These are phyloP conservation scores for Epichloe scottii DNA, from an alignment of 2,329 filamentous ascomycete genomes.

Conservation along the genomic window DNA sequence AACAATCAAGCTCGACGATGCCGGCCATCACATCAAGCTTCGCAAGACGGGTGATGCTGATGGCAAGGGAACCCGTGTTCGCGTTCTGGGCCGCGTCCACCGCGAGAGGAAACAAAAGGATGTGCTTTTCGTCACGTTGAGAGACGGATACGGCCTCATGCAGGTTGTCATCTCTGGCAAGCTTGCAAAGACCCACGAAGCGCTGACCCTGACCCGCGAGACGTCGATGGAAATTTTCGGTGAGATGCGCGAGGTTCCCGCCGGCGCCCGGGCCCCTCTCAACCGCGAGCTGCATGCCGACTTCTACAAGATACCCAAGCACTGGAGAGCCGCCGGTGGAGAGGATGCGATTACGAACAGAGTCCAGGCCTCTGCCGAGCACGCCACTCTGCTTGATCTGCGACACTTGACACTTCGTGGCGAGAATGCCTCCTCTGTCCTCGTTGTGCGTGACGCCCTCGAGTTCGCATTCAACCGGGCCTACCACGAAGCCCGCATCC, in stretches of 20 bases:
- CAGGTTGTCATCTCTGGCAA: constrained; percentile 47
- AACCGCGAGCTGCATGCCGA: constrained; percentile 83
- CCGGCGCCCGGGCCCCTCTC: constrained; percentile 66
- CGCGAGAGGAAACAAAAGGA: constrained; percentile 71
- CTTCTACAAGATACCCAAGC: constrained; percentile 67
- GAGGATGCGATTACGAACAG: constrained; percentile 86
- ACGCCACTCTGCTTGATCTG: constrained; percentile 58
- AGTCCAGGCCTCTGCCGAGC: constrained; percentile 42
- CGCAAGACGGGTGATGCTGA: constrained; percentile 25
- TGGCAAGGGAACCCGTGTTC: constrained; percentile 58
- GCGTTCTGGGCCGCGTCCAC: constrained; percentile 72
- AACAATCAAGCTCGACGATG: constrained; percentile 44
- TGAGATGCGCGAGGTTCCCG: constrained; percentile 71
- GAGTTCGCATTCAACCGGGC: constrained; percentile 69
- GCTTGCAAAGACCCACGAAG: constrained; percentile 84
- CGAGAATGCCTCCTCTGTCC: constrained; percentile 70
- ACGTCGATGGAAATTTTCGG: constrained; percentile 78
- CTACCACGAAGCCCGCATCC: constrained; percentile 64
- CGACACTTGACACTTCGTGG: constrained; percentile 77
- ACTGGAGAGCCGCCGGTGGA: constrained; percentile 58
- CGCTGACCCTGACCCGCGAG: constrained; percentile 71
- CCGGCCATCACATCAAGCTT: constrained; percentile 18
- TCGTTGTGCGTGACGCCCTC: constrained; percentile 74
- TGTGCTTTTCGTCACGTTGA: constrained; percentile 74
- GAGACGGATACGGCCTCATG: constrained; percentile 53